Conservation (phyloP, 2,329 filamentous ascomycete species). For the Trichoderma sp. region DNA sequence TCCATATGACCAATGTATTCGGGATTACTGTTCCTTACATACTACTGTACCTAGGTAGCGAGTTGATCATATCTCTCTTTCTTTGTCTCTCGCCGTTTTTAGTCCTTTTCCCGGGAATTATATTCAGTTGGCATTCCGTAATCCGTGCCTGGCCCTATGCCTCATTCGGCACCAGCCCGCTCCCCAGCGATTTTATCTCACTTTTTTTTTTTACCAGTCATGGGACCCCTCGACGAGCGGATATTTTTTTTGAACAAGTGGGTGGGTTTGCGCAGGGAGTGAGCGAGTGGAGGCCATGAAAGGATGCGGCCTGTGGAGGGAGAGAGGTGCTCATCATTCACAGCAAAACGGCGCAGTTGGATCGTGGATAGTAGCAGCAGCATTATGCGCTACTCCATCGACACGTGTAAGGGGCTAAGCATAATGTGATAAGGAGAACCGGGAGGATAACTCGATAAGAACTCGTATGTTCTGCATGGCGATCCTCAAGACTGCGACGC, state of each 20-base stretch:
- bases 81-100: neutral
- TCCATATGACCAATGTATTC: neutral
- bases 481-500: conserved; percentile 4
- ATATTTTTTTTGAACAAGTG: neutral
- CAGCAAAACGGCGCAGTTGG: neutral
- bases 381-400: neutral
- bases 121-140: conserved; percentile 18
- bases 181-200: conserved; percentile 7
- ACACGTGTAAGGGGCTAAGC: conserved; percentile 3
- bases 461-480: neutral
- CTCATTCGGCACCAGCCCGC: conserved; percentile 3
- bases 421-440: neutral
- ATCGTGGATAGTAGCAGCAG: neutral
- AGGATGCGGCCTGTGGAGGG: neutral
- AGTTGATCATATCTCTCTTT: neutral
- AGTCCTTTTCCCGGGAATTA: conserved; percentile 14
- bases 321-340: conserved; percentile 3
- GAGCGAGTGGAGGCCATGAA: conserved; percentile 2
- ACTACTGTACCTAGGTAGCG: neutral
- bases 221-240: conserved; percentile 24
- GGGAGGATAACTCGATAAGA: neutral
- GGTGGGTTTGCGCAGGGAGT: conserved; percentile 13
- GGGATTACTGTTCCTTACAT: neutral
- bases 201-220: neutral
- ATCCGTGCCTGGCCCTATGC: conserved; percentile 15